phyloP scores from a whole-genome alignment of 306 rosid species.

The Casuarina glauca region DNA sequence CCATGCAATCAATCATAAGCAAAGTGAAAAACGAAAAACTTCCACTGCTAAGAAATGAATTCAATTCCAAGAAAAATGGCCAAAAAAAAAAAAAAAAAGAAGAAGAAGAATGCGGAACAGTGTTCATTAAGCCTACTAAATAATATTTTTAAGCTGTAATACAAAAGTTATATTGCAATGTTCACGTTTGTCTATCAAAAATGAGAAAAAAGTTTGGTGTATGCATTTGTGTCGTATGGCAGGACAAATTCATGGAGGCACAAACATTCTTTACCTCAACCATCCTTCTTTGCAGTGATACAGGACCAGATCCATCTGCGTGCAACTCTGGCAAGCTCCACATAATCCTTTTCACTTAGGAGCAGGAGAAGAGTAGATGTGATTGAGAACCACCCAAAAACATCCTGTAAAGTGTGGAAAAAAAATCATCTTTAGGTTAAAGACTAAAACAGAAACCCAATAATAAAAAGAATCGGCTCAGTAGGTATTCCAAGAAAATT shows the following conservation, averaged over 20 bases:
- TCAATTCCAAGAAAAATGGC: not conserved
- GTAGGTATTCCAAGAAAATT: not conserved
- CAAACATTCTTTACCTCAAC: constrained; percentile 2
- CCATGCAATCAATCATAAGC: not conserved
- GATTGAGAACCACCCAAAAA: not conserved
- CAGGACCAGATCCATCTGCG: not conserved
- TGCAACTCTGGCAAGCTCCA: not conserved
- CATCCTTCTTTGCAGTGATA: not conserved
- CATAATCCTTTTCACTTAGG: not conserved
- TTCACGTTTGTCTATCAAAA: not conserved
- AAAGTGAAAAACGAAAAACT: not conserved
- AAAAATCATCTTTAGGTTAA: not conserved
- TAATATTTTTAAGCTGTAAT: not conserved
- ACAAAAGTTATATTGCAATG: not conserved
- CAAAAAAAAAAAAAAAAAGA: not conserved
- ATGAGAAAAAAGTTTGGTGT: not conserved
- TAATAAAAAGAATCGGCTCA: not conserved
- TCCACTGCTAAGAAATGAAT: not conserved
- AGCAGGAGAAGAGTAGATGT: not conserved
- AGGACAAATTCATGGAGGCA: not conserved
- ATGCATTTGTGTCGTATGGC: not conserved
- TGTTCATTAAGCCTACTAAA: not conserved
- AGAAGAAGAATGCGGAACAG: too few species aligned
- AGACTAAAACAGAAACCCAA: not conserved
- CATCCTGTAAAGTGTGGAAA: constrained; percentile 1